Evolutionary conservation across 805 yeast genomes (phyloP).

Genomic region (Ogataea nitratoaversa): DNA sequence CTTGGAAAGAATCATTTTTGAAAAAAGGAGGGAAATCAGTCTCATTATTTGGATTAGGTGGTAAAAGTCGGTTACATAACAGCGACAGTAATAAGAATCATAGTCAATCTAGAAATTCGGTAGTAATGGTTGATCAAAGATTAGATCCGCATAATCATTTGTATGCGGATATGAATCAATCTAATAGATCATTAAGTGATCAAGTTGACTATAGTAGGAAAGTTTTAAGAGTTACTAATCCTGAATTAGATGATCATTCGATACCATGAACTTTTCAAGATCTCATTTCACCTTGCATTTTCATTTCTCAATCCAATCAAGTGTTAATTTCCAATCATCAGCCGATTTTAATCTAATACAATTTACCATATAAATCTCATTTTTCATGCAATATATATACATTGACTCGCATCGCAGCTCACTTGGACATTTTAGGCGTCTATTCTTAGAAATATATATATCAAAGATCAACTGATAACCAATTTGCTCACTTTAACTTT

Average conservation of each 20-base stretch:
- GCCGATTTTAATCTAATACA: too few relatives aligned
- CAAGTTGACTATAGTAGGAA: conserved; percentile 54
- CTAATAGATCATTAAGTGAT: conserved; percentile 47
- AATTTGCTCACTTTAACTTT: too few relatives aligned
- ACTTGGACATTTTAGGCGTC: too few relatives aligned
- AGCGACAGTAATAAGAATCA: neutral
- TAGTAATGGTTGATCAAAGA: conserved; percentile 50
- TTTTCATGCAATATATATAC: too few relatives aligned
- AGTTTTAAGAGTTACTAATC: conserved; percentile 52
- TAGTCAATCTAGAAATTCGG: conserved; percentile 9
- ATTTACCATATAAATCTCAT: too few relatives aligned
- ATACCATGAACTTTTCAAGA: neutral
- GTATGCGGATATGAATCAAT: conserved; percentile 42
- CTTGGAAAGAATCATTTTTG: neutral
- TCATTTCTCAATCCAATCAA: too few relatives aligned
- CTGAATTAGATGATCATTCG: conserved; percentile 9
- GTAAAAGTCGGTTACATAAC: neutral
- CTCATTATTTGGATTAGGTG: neutral
- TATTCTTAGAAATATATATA: too few relatives aligned
- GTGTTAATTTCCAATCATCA: too few relatives aligned
- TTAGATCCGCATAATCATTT: conserved; percentile 54
- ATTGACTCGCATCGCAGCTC: too few relatives aligned
- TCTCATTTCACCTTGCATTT: too few relatives aligned
- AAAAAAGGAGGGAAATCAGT: neutral
- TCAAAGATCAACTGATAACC: too few relatives aligned